These are phyloP conservation scores for Colletotrichum karsti DNA, from an alignment of 2,329 filamentous ascomycete species.

Conservation along the genomic window DNA sequence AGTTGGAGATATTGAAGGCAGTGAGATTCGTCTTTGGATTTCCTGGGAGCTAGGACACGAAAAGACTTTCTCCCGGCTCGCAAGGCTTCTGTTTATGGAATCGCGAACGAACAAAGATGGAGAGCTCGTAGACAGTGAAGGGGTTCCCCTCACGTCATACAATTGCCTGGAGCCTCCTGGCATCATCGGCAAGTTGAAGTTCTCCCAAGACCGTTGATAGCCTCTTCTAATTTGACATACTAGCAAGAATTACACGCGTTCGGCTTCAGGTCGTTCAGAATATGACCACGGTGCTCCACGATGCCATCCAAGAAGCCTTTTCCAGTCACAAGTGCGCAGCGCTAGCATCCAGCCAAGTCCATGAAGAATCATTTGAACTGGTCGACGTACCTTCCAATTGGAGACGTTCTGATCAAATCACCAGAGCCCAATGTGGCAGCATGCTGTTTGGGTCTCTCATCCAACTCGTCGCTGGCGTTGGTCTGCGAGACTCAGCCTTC, in stretches of 20 bases:
- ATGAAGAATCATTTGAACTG: too few relatives aligned
- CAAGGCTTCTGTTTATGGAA: rapidly evolving
- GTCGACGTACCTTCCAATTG: too few relatives aligned
- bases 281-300: too few relatives aligned
- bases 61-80: background rate
- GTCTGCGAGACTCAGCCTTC: background rate
- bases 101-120: background rate
- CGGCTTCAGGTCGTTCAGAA: too few relatives aligned
- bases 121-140: background rate
- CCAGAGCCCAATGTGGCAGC: too few relatives aligned
- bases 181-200: background rate
- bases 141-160: background rate
- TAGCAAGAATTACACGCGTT: too few relatives aligned
- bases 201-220: background rate
- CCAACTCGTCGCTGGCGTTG: background rate
- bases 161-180: background rate
- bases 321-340: too few relatives aligned
- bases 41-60: background rate
- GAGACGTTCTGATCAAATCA: too few relatives aligned
- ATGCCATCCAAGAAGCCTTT: too few relatives aligned
- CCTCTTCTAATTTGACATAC: too few relatives aligned
- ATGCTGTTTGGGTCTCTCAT: background rate
- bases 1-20: background rate
- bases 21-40: background rate
- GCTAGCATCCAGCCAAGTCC: too few relatives aligned